Conservation (phyloP, 1,139 yeast genomes). For the Geotrichum carabidarum region DNA sequence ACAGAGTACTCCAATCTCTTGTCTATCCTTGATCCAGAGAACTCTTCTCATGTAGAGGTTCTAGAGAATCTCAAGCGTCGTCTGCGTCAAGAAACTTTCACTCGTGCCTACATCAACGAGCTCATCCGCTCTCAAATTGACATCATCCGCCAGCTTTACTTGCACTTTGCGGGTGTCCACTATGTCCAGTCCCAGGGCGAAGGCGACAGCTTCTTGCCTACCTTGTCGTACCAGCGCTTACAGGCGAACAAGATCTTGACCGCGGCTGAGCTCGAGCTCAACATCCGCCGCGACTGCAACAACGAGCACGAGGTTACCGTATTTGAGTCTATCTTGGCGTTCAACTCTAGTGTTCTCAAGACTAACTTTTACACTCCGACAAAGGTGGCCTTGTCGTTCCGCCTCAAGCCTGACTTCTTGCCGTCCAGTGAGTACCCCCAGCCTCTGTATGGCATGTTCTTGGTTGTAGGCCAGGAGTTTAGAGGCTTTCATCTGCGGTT, state of each 20-base stretch:
- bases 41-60: slow-evolving; percentile 62
- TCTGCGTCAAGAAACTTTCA: slow-evolving; percentile 87
- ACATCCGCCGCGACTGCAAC: slow-evolving; percentile 65
- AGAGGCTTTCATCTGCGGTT: slow-evolving; percentile 96
- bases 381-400: slow-evolving; percentile 89
- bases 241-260: slow-evolving; percentile 70
- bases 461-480: slow-evolving; percentile 93
- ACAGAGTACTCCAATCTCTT: slow-evolving; percentile 75
- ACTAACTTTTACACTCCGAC: slow-evolving; percentile 93
- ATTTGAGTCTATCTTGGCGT: slow-evolving; percentile 71
- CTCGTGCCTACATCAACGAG: slow-evolving; percentile 77
- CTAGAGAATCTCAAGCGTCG: slow-evolving; percentile 79
- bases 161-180: slow-evolving; percentile 88
- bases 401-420: slow-evolving; percentile 80
- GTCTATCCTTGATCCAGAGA: slow-evolving; percentile 56
- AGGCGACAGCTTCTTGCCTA: slow-evolving; percentile 54
- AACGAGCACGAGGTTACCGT: slow-evolving; percentile 78
- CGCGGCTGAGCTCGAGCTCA: slow-evolving; percentile 67
- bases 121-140: slow-evolving; percentile 67
- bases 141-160: slow-evolving; percentile 75
- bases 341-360: slow-evolving; percentile 82
- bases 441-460: slow-evolving; percentile 89
- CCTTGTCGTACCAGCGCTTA: slow-evolving; percentile 84
- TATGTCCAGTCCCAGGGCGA: slow-evolving; percentile 61
- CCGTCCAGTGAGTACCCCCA: slow-evolving; percentile 86